phyloP scores from a whole-genome alignment of 2,329 filamentous ascomycete species.

The Penicillium sp. region DNA sequence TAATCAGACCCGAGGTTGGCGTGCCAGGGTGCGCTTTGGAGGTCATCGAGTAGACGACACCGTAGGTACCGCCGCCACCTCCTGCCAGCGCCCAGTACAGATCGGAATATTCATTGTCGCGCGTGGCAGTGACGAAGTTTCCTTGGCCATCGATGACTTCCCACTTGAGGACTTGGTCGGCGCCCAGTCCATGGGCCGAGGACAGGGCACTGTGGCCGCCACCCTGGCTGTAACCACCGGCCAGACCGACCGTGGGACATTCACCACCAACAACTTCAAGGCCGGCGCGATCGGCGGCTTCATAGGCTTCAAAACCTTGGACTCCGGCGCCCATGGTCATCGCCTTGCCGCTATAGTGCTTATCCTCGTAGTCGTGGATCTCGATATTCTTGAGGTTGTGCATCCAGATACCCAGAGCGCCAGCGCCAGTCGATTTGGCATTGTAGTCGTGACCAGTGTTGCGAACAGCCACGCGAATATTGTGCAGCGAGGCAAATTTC shows the following conservation, averaged over 20 bases:
- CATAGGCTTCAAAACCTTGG: slow-evolving; percentile 47
- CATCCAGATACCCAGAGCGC: slow-evolving; percentile 37
- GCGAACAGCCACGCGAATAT: slow-evolving; percentile 47
- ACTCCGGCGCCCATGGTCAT: slow-evolving; percentile 53
- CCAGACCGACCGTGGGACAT: slow-evolving; percentile 51
- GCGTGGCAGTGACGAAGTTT: slow-evolving; percentile 14
- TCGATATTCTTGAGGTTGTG: slow-evolving; percentile 30
- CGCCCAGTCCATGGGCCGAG: slow-evolving; percentile 53
- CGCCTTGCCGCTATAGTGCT: slow-evolving; percentile 47
- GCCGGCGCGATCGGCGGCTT: slow-evolving; percentile 41
- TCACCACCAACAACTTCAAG: slow-evolving; percentile 52
- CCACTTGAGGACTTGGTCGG: slow-evolving; percentile 54
- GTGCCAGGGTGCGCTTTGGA: slow-evolving; percentile 47
- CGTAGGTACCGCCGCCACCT: slow-evolving; percentile 50
- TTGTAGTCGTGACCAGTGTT: slow-evolving; percentile 40
- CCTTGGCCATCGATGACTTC: slow-evolving; percentile 49
- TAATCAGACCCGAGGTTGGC: slow-evolving; percentile 41
- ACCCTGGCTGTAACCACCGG: slow-evolving; percentile 56
- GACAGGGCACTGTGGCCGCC: slow-evolving; percentile 54
- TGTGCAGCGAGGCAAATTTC: slow-evolving; percentile 43
- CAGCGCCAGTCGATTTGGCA: slow-evolving; percentile 49
- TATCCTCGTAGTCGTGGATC: slow-evolving; percentile 31
- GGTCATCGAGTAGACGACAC: slow-evolving; percentile 52
- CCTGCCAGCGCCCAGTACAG: slow-evolving; percentile 21
- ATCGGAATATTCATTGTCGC: slow-evolving; percentile 15